Percentiles rank a stretch among this genome's conserved stretches.
Evolutionary conservation across 805 yeast genomes (phyloP).

Genomic region (Cyberlindnera americana): DNA sequence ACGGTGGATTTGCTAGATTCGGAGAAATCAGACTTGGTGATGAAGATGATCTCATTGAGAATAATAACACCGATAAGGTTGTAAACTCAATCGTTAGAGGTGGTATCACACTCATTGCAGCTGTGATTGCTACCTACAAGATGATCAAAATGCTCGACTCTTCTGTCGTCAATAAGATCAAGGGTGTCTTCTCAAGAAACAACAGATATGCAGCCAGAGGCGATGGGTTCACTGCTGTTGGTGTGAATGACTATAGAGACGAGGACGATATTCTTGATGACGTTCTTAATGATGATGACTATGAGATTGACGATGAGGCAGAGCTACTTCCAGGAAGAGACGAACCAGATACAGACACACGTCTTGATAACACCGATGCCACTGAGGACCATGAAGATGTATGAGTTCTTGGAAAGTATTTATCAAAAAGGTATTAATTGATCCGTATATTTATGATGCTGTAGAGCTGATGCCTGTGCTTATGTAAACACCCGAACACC

Average conservation of each 20-base stretch:
- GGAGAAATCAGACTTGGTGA: constrained; percentile 90
- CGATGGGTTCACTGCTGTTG: constrained; percentile 21
- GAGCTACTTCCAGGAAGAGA: constrained; percentile 11
- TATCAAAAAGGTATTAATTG: too few relatives aligned
- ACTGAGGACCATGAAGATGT: constrained; percentile 3
- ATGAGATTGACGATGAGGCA: constrained; percentile 26
- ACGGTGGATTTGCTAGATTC: constrained; percentile 53
- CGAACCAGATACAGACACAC: not conserved
- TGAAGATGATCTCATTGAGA: constrained; percentile 67
- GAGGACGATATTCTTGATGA: constrained; percentile 25
- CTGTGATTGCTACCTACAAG: constrained; percentile 29
- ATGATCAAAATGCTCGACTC: constrained; percentile 27
- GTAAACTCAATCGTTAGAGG: constrained; percentile 44
- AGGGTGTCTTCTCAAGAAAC: constrained; percentile 17
- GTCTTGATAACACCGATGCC: constrained; percentile 8
- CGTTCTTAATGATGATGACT: constrained; percentile 25
- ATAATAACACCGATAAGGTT: constrained; percentile 46
- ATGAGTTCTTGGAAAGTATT: not conserved
- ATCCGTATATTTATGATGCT: too few relatives aligned
- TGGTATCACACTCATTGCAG: constrained; percentile 33
- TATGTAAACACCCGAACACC: constrained; percentile 5
- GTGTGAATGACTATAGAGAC: constrained; percentile 23
- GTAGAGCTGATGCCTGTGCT: too few relatives aligned
- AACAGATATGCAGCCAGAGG: constrained; percentile 24
- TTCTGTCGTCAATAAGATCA: constrained; percentile 17